phyloP scores from a whole-genome alignment of 306 rosid species.

The Adenanthera pavonina region DNA sequence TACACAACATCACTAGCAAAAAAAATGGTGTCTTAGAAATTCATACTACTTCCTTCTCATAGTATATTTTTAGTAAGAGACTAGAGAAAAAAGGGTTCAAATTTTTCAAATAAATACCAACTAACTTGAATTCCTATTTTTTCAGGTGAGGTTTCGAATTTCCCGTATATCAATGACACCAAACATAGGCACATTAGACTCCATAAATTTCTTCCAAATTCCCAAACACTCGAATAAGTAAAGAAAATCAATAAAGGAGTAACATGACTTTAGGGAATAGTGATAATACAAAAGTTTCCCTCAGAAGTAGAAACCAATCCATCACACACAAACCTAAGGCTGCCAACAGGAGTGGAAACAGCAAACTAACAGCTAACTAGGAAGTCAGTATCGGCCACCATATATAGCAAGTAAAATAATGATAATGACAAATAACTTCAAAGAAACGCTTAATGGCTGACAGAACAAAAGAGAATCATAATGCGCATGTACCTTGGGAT shows the following conservation, averaged over 20 bases:
- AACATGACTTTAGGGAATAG: neutral
- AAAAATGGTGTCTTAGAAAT: neutral
- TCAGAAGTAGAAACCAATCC: constrained; percentile 19
- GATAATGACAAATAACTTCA: constrained; percentile 1
- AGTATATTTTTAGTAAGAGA: neutral
- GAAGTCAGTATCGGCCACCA: constrained; percentile 20
- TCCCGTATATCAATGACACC: neutral
- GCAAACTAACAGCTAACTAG: neutral
- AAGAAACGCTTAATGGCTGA: neutral
- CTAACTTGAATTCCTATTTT: neutral
- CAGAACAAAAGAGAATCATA: constrained; percentile 10
- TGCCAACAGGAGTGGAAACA: neutral
- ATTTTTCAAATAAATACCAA: constrained; percentile 1
- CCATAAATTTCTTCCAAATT: neutral
- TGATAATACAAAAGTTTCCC: constrained; percentile 5
- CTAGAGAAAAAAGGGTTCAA: neutral
- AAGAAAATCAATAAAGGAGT: neutral
- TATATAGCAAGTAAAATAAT: constrained; percentile 2
- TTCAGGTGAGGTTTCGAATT: neutral
- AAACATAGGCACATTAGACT: neutral
- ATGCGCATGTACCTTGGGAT: neutral
- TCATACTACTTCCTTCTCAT: neutral
- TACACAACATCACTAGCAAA: constrained; percentile 9
- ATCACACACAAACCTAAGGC: constrained; percentile 22
- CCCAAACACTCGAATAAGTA: neutral